Evolutionary conservation across 2,329 filamentous ascomycete genomes (phyloP).

Genomic region (Penicillium crustosum): DNA sequence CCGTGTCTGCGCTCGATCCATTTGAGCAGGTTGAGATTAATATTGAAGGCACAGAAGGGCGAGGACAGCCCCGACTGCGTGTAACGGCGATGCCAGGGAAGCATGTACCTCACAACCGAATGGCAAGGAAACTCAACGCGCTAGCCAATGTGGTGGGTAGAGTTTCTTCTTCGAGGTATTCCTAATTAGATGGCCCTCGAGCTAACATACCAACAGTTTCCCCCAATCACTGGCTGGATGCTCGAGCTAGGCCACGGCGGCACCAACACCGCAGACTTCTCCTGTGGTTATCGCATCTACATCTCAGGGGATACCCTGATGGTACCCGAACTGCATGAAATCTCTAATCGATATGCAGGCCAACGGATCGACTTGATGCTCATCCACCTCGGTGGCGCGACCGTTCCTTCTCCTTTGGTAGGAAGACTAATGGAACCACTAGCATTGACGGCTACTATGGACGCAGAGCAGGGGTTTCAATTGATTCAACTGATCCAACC

Average conservation of each 20-base stretch:
- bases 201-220: conserved; percentile 43
- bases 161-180: not conserved
- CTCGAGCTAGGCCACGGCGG: conserved; percentile 57
- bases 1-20: conserved; percentile 56
- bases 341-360: conserved; percentile 55
- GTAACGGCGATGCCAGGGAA: conserved; percentile 66
- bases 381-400: conserved; percentile 65
- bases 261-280: conserved; percentile 31
- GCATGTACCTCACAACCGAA: conserved; percentile 52
- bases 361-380: conserved; percentile 65
- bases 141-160: conserved; percentile 44
- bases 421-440: conserved; percentile 52
- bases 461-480: conserved; percentile 61
- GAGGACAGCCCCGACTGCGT: conserved; percentile 49
- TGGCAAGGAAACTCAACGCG: conserved; percentile 48
- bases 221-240: conserved; percentile 68
- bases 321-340: conserved; percentile 61
- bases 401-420: conserved; percentile 55
- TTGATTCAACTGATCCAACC: conserved; percentile 61
- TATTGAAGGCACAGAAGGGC: conserved; percentile 26
- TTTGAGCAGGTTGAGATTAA: conserved; percentile 55
- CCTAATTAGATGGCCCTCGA: not conserved
- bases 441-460: conserved; percentile 72
- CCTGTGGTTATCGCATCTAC: conserved; percentile 60
- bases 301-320: conserved; percentile 66